phyloP scores from a whole-genome alignment of 2,329 filamentous ascomycete species.

The Huntiella moniliformis region DNA sequence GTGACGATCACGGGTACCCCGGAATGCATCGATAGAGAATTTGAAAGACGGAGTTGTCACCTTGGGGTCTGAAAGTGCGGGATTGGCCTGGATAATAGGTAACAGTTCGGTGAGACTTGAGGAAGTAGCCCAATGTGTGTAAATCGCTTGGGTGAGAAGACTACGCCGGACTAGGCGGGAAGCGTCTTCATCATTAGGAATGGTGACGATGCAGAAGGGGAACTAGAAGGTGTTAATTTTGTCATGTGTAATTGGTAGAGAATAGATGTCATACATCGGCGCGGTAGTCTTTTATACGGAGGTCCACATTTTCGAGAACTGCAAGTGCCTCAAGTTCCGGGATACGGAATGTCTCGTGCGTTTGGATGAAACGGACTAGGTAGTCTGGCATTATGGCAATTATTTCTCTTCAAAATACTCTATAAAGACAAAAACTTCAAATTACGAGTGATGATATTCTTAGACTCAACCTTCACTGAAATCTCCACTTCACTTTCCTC shows the following conservation, averaged over 20 bases:
- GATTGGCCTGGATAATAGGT: constrained; percentile 14
- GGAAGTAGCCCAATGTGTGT: constrained; percentile 75
- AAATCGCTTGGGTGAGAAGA: constrained; percentile 65
- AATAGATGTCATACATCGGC: constrained; percentile 39
- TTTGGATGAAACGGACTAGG: constrained; percentile 74
- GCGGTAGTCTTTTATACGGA: constrained; percentile 60
- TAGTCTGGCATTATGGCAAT: constrained; percentile 40
- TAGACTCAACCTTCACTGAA: too few relatives aligned
- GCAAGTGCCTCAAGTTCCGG: constrained; percentile 73
- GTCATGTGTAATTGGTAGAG: not conserved
- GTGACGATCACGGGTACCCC: constrained; percentile 44
- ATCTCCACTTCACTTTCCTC: too few relatives aligned
- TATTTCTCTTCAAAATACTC: not conserved
- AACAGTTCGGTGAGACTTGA: constrained; percentile 50
- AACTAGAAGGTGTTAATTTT: constrained; percentile 36
- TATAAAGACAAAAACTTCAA: too few relatives aligned
- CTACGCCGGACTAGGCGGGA: constrained; percentile 51
- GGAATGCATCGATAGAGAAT: constrained; percentile 69
- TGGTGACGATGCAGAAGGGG: constrained; percentile 62
- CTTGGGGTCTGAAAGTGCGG: constrained; percentile 14
- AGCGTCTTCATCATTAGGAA: constrained; percentile 48
- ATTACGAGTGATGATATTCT: too few relatives aligned
- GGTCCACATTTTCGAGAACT: constrained; percentile 41
- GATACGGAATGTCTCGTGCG: constrained; percentile 75
- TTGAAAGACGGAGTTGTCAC: constrained; percentile 57